A percentile compares a stretch with the other conserved stretches of the same genome.
These are phyloP conservation scores for Fusarium zealandicum DNA, from an alignment of 2,329 filamentous ascomycete species.

Conservation along the genomic window DNA sequence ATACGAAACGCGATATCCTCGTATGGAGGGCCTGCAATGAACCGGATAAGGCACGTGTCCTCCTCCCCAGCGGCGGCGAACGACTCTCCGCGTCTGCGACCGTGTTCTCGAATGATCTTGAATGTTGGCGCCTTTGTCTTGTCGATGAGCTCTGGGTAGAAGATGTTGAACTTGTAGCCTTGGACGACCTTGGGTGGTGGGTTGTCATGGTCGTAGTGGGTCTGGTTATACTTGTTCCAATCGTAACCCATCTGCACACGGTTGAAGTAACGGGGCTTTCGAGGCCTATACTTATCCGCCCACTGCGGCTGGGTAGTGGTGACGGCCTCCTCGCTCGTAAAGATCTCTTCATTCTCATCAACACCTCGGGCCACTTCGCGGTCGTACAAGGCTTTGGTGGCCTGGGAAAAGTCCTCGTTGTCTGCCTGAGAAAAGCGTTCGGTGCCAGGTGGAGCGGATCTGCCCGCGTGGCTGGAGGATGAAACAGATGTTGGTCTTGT, in stretches of 20 bases:
- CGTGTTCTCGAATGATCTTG: slow-evolving; percentile 92
- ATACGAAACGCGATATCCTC: slow-evolving; percentile 97
- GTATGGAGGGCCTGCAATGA: slow-evolving; percentile 94
- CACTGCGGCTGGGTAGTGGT: slow-evolving; percentile 71
- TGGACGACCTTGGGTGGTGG: slow-evolving; percentile 98
- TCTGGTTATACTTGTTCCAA: slow-evolving; percentile 99
- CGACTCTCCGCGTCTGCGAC: slow-evolving; percentile 86
- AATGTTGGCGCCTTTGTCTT: slow-evolving; percentile 94
- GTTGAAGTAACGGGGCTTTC: slow-evolving; percentile 97
- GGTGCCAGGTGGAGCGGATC: slow-evolving; percentile 59
- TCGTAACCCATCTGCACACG: slow-evolving; percentile 99
- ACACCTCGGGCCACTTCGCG: slow-evolving; percentile 91
- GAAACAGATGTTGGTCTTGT: slow-evolving; percentile 20
- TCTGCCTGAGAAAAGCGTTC: slow-evolving; percentile 73
- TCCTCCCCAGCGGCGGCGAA: slow-evolving; percentile 94
- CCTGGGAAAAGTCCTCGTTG: slow-evolving; percentile 84
- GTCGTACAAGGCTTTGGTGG: slow-evolving; percentile 88
- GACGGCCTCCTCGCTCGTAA: slow-evolving; percentile 84
- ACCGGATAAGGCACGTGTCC: slow-evolving; percentile 95
- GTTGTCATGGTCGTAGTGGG: slow-evolving; percentile 98
- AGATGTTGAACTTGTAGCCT: slow-evolving; percentile 99
- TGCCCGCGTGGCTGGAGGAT: slow-evolving; percentile 41
- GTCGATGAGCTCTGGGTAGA: slow-evolving; percentile 96
- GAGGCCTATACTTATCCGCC: slow-evolving; percentile 83
- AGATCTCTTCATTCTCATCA: slow-evolving; percentile 94